These are phyloP conservation scores for Pseudopithomyces maydicus DNA, from an alignment of 2,329 filamentous ascomycete genomes.

Conservation along the genomic window DNA sequence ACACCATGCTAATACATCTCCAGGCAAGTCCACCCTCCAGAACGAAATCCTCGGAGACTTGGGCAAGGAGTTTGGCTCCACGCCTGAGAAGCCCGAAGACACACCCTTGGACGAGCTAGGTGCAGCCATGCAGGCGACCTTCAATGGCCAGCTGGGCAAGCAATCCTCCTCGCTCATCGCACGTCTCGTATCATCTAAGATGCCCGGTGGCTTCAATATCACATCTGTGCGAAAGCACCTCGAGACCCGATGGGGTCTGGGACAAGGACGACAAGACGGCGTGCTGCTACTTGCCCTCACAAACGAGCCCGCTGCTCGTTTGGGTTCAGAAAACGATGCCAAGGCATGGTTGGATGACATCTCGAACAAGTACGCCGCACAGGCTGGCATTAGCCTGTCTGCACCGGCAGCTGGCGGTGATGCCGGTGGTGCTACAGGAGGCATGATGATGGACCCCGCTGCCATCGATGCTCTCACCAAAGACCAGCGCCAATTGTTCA, in stretches of 20 bases:
- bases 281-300: constrained; percentile 87
- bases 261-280: constrained; percentile 85
- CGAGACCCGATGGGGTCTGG: constrained; percentile 91
- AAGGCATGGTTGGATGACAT: constrained; percentile 91
- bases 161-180: constrained; percentile 93
- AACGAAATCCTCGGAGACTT: constrained; percentile 98
- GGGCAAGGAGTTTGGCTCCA: constrained; percentile 97
- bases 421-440: constrained; percentile 71
- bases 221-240: constrained; percentile 94
- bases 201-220: constrained; percentile 99
- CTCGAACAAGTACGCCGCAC: constrained; percentile 84
- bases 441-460: constrained; percentile 99
- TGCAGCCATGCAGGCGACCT: constrained; percentile 96
- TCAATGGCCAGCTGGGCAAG: constrained; percentile 97
- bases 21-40: constrained; percentile 96
- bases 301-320: constrained; percentile 85
- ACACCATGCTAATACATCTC: constrained; percentile 17
- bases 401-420: constrained; percentile 73
- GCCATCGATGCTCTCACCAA: constrained; percentile 97
- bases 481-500: constrained; percentile 93
- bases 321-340: constrained; percentile 87
- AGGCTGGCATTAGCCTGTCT: constrained; percentile 82
- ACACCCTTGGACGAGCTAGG: constrained; percentile 94
- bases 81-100: constrained; percentile 97
- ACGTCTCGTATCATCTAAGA: constrained; percentile 95